Base-by-base conservation (phyloP, 169 alveolate genomes). In the Plasmodium knowlesi region DNA sequence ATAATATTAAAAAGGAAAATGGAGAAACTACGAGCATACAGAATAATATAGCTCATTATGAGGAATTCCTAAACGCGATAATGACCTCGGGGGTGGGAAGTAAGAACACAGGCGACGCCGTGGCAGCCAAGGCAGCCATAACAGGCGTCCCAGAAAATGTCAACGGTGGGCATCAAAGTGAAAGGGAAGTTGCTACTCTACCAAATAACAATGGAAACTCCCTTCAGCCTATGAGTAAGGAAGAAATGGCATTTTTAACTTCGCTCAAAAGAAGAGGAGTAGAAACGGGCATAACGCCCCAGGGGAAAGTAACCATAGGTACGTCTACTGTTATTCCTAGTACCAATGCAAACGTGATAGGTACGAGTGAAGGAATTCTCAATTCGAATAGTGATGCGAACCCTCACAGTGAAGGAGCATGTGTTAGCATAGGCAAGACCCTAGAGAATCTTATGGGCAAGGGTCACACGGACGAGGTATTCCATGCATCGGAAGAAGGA, bases 1-100 rank as follows among this genome's bases (percentile, higher is more conserved):
- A 30, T 76, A 6, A 32, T n/a, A 76, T 43, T 0, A 30, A 76
- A 43, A 41, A 30, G 19, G 28, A 76, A 76, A 34, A 8, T 2
- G 83, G 32, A 76, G 14, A 76, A 34, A 0, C 37, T 19, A 5
- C 32, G 16, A 25, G 19, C 39, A 67, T 67, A 67, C 76, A 67
- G 76, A 67, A 67, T 3, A 67, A 67, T 25, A 67, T 67, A 67
- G 37, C 76, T 28, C 76, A 67, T 39, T 67, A 67, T 28, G 76
- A 67, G 76, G 76, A 67, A 5, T 67, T 67, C 37, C 76, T 67
- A 67, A 67, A 67, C 30, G 76, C 76, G 41, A 67, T 67, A 67
- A 67, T 67, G 76, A 5, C 76, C 41, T 0, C 76, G 2, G 76
- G 76, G 76, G 76, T 67, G n/a, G 41, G 37, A 25, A 28, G 37